A percentile compares a stretch with the other conserved stretches of the same genome.
phyloP scores from a whole-genome alignment of 441 rosid genomes.

The Corymbia citriodora region DNA sequence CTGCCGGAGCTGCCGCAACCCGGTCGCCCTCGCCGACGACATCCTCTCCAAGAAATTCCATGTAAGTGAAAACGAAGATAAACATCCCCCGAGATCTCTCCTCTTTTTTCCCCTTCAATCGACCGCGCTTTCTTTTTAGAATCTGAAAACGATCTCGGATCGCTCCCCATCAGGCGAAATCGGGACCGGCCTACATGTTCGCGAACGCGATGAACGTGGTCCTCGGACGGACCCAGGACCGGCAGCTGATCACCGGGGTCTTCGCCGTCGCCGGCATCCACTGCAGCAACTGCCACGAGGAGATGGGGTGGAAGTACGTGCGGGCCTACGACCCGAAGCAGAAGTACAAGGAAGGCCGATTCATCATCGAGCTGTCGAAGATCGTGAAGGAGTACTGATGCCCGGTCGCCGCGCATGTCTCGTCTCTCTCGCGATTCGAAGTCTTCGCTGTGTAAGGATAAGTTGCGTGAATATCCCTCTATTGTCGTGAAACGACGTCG shows the following conservation, averaged over 20 bases:
- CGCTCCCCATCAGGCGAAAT: constrained; percentile 24
- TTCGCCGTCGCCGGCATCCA: constrained; percentile 30
- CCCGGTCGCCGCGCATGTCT: neutral
- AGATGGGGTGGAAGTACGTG: constrained; percentile 54
- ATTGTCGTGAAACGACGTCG: neutral
- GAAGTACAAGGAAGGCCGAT: constrained; percentile 47
- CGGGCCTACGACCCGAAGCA: constrained; percentile 24
- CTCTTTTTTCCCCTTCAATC: neutral
- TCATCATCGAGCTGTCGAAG: constrained; percentile 35
- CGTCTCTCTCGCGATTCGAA: neutral
- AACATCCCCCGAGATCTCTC: no score
- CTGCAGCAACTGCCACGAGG: constrained; percentile 46
- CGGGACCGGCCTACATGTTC: constrained; percentile 50
- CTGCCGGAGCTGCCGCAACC: constrained; percentile 49
- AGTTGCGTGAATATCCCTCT: neutral
- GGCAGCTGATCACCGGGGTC: constrained; percentile 25
- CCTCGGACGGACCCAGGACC: constrained; percentile 32
- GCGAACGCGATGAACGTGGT: constrained; percentile 39
- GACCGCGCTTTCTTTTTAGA: neutral
- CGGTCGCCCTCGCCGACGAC: constrained; percentile 44
- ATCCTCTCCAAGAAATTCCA: constrained; percentile 34
- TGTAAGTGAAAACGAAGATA: constrained; percentile 10
- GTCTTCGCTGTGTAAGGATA: neutral
- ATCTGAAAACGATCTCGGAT: neutral
- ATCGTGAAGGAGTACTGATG: constrained; percentile 30